A percentile compares a stretch with the other conserved stretches of the same genome.
phyloP scores from a whole-genome alignment of 140 eudicot genomes.

The Oenanthe javanica region DNA sequence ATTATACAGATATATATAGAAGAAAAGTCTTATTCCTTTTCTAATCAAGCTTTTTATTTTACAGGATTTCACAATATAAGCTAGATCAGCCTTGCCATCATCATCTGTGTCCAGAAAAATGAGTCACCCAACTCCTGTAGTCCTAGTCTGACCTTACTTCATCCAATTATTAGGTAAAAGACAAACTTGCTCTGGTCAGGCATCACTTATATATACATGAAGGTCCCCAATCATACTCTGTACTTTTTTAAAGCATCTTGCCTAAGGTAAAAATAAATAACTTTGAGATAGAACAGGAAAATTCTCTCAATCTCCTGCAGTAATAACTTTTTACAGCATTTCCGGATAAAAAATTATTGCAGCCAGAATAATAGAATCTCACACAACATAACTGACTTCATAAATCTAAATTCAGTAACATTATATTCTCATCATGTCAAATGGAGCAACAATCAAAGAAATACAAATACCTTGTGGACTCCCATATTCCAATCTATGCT shows the following conservation, averaged over 20 bases:
- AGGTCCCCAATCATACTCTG: not conserved
- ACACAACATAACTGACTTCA: constrained; percentile 9
- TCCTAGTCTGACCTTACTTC: constrained; percentile 16
- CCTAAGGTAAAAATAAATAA: not conserved
- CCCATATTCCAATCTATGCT: constrained; percentile 51
- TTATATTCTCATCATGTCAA: constrained; percentile 1
- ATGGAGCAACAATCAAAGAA: constrained; percentile 11
- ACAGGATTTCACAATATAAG: not conserved
- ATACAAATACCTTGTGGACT: constrained; percentile 32
- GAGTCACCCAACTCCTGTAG: constrained; percentile 2
- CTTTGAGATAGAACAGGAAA: not conserved
- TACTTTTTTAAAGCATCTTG: constrained; percentile 12
- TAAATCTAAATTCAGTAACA: constrained; percentile 13
- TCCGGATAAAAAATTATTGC: not conserved
- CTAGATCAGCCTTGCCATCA: not conserved
- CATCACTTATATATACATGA: constrained; percentile 9
- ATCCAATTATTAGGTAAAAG: constrained; percentile 22
- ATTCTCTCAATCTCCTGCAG: constrained; percentile 8
- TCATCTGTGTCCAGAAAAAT: not conserved
- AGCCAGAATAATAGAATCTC: constrained; percentile 4
- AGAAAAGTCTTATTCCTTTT: not conserved
- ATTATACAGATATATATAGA: not conserved
- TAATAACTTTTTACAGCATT: not conserved
- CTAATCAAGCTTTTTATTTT: not conserved
- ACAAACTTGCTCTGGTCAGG: constrained; percentile 14